Conservation (phyloP, 202 grass and related monocot species). For the Alloteropsis angusta region DNA sequence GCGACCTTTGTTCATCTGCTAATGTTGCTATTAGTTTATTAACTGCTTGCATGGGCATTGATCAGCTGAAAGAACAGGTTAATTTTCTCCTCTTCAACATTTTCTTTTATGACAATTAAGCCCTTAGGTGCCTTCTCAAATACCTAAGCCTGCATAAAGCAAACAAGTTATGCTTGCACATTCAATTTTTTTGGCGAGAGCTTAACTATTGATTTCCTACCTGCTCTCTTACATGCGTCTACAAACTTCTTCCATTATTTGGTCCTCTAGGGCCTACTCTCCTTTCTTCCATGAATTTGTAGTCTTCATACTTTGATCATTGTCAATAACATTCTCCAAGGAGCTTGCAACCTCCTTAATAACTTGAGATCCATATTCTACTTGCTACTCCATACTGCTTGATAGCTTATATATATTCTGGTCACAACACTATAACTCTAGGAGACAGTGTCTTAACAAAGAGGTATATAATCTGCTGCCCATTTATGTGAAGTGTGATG, state of each 20-base stretch:
- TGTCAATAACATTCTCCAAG: background rate
- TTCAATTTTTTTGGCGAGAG: background rate
- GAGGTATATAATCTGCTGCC: background rate
- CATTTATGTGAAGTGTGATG: slow-evolving; percentile 1
- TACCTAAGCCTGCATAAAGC: background rate
- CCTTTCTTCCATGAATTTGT: slow-evolving; percentile 5
- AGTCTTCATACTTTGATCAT: background rate
- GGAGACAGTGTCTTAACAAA: background rate
- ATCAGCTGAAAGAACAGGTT: slow-evolving; percentile 92
- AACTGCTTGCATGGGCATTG: slow-evolving; percentile 85
- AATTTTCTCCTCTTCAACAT: slow-evolving; percentile 21
- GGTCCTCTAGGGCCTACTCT: background rate
- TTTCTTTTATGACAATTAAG: slow-evolving; percentile 1
- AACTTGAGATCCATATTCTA: background rate
- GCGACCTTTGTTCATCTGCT: slow-evolving; percentile 72
- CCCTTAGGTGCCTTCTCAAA: background rate
- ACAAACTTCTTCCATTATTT: slow-evolving; percentile 7
- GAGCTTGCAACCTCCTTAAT: background rate
- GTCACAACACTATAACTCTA: background rate
- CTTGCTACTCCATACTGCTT: slow-evolving; percentile 1
- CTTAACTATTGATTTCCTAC: background rate
- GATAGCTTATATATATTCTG: slow-evolving; percentile 19
- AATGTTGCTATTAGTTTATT: slow-evolving; percentile 72
- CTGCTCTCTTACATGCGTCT: background rate
- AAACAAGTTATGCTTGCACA: background rate